Conservation (phyloP, 1,284 basidiomycete genomes). For the Naganishia liquefaciens region DNA sequence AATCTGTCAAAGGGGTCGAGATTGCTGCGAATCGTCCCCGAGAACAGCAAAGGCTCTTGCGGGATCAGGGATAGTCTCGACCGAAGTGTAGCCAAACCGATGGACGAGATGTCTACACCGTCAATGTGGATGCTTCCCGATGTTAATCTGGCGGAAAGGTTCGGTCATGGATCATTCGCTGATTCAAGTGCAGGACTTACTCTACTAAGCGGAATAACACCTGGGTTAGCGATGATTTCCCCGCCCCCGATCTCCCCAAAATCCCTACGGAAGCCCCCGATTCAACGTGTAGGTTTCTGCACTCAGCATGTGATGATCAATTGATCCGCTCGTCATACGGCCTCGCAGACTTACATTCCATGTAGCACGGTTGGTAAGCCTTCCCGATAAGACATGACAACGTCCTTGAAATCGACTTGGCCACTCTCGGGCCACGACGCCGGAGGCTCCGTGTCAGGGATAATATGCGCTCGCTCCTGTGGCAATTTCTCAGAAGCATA, state of each 20-base stretch:
- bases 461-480: slow-evolving; percentile 40
- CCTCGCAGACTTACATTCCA: slow-evolving; percentile 40
- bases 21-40: slow-evolving; percentile 64
- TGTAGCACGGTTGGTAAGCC: slow-evolving; percentile 49
- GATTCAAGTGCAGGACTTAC: slow-evolving; percentile 32
- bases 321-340: background rate
- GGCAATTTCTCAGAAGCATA: slow-evolving; percentile 42
- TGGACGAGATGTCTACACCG: slow-evolving; percentile 55
- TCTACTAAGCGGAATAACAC: slow-evolving; percentile 52
- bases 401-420: slow-evolving; percentile 47
- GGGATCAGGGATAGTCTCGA: slow-evolving; percentile 58
- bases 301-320: slow-evolving; percentile 46
- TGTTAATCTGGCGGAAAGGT: slow-evolving; percentile 36
- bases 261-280: slow-evolving; percentile 58
- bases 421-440: slow-evolving; percentile 47
- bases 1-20: slow-evolving; percentile 70
- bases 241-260: slow-evolving; percentile 53
- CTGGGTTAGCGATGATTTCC: slow-evolving; percentile 54
- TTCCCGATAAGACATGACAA: slow-evolving; percentile 48
- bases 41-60: slow-evolving; percentile 59
- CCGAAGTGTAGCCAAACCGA: slow-evolving; percentile 55
- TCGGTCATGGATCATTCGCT: no score
- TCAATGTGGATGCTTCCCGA: slow-evolving; percentile 53
- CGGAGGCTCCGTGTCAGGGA: slow-evolving; percentile 40
- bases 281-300: slow-evolving; percentile 39